These are phyloP conservation scores for Zymoseptoria ardabiliae DNA, from an alignment of 2,329 filamentous ascomycete species.

Conservation along the genomic window DNA sequence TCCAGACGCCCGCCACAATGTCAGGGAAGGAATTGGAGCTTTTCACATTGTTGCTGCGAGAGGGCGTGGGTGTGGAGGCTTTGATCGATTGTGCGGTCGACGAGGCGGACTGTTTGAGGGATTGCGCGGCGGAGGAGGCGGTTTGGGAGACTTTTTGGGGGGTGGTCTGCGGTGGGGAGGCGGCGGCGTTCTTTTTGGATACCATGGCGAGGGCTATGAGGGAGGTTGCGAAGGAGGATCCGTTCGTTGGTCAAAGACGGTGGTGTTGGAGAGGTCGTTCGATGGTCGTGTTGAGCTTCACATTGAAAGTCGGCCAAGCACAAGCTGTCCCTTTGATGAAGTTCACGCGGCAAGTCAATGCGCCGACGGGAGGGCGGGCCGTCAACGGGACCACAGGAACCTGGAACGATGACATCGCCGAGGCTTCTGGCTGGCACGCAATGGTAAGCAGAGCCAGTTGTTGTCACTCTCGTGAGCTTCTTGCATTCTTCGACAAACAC, in stretches of 20 bases:
- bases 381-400: neutral
- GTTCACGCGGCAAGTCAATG: slow-evolving; percentile 1
- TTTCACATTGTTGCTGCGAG: slow-evolving; percentile 18
- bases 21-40: slow-evolving; percentile 33
- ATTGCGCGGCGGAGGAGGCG: slow-evolving; percentile 6
- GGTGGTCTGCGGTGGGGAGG: slow-evolving; percentile 13
- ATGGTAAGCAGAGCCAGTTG: neutral
- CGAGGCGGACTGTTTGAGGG: slow-evolving; percentile 18
- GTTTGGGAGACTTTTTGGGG: slow-evolving; percentile 19
- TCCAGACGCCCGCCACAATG: slow-evolving; percentile 63
- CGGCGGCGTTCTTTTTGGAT: slow-evolving; percentile 19
- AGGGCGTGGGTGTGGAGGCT: slow-evolving; percentile 13
- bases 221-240: neutral
- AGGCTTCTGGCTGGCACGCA: neutral
- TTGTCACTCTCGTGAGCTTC: neutral
- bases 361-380: neutral
- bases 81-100: slow-evolving; percentile 9
- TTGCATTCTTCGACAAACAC: neutral
- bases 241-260: neutral
- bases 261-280: neutral
- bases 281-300: neutral
- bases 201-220: slow-evolving; percentile 17
- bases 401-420: neutral
- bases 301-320: neutral
- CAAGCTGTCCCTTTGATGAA: neutral